Evolutionary conservation across 1,139 yeast genomes (phyloP).

Genomic region (Geotrichum phurueaensis): DNA sequence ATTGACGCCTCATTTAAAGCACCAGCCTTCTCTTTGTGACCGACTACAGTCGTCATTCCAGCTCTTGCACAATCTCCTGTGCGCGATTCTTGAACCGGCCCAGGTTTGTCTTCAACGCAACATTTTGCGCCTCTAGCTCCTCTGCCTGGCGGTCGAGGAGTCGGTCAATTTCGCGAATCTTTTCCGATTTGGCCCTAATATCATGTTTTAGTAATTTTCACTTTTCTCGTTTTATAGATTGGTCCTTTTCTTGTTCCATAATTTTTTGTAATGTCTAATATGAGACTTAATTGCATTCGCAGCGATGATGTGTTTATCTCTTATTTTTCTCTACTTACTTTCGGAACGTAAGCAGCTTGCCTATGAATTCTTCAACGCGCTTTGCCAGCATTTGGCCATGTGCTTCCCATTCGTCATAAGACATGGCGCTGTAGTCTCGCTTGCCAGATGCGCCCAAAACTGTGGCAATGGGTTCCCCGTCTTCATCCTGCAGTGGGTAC

Average conservation of each 20-base stretch:
- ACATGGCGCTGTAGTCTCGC: slow-evolving; percentile 6
- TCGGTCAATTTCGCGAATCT: slow-evolving; percentile 7
- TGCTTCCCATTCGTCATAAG: slow-evolving; percentile 20
- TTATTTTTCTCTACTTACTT: slow-evolving; percentile 5
- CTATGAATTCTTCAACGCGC: slow-evolving; percentile 17
- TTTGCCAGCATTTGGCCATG: slow-evolving; percentile 18
- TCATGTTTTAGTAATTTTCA: neutral
- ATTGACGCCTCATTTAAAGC: neutral
- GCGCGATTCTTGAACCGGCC: slow-evolving; percentile 11
- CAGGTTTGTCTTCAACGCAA: slow-evolving; percentile 8
- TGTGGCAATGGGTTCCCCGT: neutral
- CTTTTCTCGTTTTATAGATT: neutral
- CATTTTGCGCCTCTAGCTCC: slow-evolving; percentile 7
- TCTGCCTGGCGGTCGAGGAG: slow-evolving; percentile 12
- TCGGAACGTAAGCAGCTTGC: slow-evolving; percentile 16
- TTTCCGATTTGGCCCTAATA: slow-evolving; percentile 11
- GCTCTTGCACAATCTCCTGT: slow-evolving; percentile 14
- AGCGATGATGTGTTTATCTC: neutral
- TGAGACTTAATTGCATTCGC: neutral
- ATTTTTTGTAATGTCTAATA: neutral
- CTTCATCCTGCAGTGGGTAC: neutral
- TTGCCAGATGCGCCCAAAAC: neutral
- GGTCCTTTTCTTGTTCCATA: neutral
- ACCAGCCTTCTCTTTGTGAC: neutral
- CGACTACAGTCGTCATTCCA: slow-evolving; percentile 1